Base-by-base conservation (phyloP, 208 protist genomes). In the Leishmania major region DNA sequence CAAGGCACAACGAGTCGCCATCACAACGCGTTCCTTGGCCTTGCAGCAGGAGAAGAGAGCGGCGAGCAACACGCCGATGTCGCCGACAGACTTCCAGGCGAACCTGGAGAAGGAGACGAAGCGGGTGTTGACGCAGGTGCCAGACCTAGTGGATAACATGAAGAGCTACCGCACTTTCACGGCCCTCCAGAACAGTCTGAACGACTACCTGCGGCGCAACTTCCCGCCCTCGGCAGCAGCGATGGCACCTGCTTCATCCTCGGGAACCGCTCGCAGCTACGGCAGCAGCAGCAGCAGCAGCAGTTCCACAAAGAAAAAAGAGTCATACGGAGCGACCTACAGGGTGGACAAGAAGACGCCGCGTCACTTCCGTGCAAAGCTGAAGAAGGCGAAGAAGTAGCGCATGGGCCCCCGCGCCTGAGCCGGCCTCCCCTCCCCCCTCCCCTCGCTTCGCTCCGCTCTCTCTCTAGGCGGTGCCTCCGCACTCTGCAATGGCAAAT, bases 81-180 rank as follows among this genome's bases (percentile, higher is more conserved):
- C 37, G 53, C 35, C 70, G 25, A 45, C 43, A 4, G 69, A 86
- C 35, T 90, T 90, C 67, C 77, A 91, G 64, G 84, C 88, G 19
- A 86, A 75, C 28, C 40, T 97, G 19, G 79, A 62, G 11, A 75
- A 71, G 17, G 94, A 94, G 67, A 77, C 82, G 35, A 81, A 89
- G 45, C 86, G 90, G 22, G 89, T 89, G 5, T 77, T 79, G 35
- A 78, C 85, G 43, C 85, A 87, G 72, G 92, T 95, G 73, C 91
- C 91, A 0, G 93, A 96, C 67, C 73, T 97, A 60, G 76, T 91
- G 17, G 80, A 85, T 10, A 79, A 84, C 47, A 78, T 86, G 64
- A 87, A 86, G 75, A 91, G 59, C n/a, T 92, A 93, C 78, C 89
- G 89, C 76, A 97, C 89, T 66, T 97, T 97, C 79, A 95, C 93